Evolutionary conservation across 2,329 filamentous ascomycete species (phyloP).

Genomic region (Aspergillus sclerotialis): DNA sequence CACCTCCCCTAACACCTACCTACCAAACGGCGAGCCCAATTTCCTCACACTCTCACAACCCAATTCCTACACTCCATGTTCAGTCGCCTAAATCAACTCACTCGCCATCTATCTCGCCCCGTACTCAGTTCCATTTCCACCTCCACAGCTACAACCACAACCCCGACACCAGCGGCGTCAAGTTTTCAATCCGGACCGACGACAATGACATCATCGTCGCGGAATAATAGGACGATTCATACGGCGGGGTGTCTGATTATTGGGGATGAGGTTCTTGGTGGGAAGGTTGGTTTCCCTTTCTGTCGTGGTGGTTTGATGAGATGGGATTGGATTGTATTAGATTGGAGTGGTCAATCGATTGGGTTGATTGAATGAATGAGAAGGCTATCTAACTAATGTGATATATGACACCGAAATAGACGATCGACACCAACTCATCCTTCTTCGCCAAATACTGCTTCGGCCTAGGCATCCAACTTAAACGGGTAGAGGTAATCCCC

Average conservation of each 20-base stretch:
- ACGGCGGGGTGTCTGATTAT: conserved; percentile 92
- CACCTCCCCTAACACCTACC: no score
- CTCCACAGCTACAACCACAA: conserved; percentile 30
- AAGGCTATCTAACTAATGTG: no score
- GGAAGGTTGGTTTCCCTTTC: conserved; percentile 61
- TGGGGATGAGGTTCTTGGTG: conserved; percentile 91
- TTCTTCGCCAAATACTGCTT: conserved; percentile 63
- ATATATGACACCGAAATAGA: no score
- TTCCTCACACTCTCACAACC: conserved; percentile 3
- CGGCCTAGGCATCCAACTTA: conserved; percentile 60
- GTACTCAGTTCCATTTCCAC: conserved; percentile 51
- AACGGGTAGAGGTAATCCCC: conserved; percentile 84
- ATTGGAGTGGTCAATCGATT: no score
- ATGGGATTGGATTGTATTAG: no score
- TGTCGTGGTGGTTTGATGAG: no score
- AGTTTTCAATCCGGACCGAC: conserved; percentile 11
- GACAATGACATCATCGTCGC: conserved; percentile 39
- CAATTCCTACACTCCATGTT: conserved; percentile 61
- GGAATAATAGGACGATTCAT: conserved; percentile 58
- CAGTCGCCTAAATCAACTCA: conserved; percentile 64
- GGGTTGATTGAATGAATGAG: no score
- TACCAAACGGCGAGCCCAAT: no score
- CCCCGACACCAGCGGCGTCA: conserved; percentile 13
- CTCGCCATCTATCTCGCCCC: conserved; percentile 62
- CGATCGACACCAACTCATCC: conserved; percentile 59